Evolutionary conservation across 2,329 filamentous ascomycete species (phyloP).

Genomic region (Arthrobotrys conoides): DNA sequence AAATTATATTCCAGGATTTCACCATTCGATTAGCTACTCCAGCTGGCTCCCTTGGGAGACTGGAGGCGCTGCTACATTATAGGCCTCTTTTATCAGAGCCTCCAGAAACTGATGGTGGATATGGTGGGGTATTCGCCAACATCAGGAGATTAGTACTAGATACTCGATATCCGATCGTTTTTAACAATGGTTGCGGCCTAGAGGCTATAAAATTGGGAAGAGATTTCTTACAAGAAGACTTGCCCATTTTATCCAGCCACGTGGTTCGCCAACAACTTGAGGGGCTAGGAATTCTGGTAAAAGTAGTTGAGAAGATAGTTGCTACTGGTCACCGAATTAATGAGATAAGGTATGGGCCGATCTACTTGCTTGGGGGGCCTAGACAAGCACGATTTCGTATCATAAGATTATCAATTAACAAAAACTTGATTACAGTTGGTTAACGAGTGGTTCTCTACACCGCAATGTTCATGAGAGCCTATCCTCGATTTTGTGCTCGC

Average conservation of each 20-base stretch:
- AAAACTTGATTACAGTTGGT: not conserved
- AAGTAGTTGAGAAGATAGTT: slow-evolving; percentile 1
- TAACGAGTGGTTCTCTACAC: not conserved
- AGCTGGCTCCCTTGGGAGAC: not conserved
- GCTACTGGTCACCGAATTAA: not conserved
- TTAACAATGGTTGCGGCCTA: not conserved
- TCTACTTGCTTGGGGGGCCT: not conserved
- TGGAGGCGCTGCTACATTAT: not conserved
- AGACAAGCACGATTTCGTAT: too few species aligned
- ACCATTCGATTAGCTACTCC: not conserved
- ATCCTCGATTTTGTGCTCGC: not conserved
- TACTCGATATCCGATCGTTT: not conserved
- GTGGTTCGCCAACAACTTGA: not conserved
- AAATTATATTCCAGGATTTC: not conserved
- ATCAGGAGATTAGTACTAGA: not conserved
- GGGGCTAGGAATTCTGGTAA: not conserved
- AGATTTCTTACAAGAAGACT: not conserved
- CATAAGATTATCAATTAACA: not conserved
- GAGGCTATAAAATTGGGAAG: not conserved
- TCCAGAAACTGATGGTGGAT: not conserved
- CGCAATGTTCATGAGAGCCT: not conserved
- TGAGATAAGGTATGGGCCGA: not conserved
- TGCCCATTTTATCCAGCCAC: not conserved
- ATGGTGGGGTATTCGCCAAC: not conserved
- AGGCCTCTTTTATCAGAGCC: slow-evolving; percentile 7